Conservation (phyloP, 169 alveolate genomes). For the Perkinsus olseni region DNA sequence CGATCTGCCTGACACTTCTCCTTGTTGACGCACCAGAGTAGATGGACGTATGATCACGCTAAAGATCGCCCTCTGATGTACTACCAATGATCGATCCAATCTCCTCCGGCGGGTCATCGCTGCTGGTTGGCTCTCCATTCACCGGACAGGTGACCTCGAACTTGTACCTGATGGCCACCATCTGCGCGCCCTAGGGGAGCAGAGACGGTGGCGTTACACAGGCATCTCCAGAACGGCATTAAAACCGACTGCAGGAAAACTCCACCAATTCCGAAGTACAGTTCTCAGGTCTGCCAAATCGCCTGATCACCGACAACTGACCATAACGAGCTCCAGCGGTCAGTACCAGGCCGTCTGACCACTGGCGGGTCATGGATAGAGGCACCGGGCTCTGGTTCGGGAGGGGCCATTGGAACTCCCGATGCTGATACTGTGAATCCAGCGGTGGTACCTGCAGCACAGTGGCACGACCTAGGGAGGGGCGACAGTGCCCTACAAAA, state of each 20-base stretch:
- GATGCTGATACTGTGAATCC: neutral
- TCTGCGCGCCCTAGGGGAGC: neutral
- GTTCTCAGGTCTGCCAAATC: slow-evolving; percentile 50
- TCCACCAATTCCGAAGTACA: slow-evolving; percentile 51
- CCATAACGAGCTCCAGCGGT: neutral
- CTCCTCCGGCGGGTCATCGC: slow-evolving; percentile 5
- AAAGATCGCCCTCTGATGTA: too few relatives aligned
- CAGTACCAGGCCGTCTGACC: slow-evolving; percentile 52
- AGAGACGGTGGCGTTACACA: slow-evolving; percentile 13
- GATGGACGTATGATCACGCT: too few relatives aligned
- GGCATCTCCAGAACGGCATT: slow-evolving; percentile 63
- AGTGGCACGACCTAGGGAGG: neutral
- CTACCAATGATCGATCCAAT: neutral
- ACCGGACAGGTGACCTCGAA: slow-evolving; percentile 17
- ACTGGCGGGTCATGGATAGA: slow-evolving; percentile 50
- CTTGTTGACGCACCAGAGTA: too few relatives aligned
- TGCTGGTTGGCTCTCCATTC: neutral
- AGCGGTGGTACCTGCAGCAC: neutral
- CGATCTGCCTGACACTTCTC: too few relatives aligned
- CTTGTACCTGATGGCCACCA: neutral
- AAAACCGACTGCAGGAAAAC: slow-evolving; percentile 65
- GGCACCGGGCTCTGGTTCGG: neutral
- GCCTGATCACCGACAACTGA: neutral
- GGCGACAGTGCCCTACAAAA: neutral
- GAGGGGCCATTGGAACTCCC: neutral